Base-by-base conservation (phyloP, 2,329 filamentous ascomycete species). In the Fusarium anguioides region DNA sequence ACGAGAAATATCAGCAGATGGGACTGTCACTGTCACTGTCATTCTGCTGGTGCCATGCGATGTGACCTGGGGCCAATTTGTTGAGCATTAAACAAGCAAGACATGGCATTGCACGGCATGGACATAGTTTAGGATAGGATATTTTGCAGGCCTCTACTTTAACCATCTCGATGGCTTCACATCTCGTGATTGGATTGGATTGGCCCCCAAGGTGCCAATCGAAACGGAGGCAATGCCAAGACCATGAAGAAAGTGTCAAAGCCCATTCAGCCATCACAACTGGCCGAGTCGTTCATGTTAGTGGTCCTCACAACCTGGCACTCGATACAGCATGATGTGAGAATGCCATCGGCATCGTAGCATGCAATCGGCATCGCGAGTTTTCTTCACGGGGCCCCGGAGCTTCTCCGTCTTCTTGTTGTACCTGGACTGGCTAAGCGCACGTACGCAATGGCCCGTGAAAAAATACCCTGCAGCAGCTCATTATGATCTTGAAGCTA, bases 91-190 rank as follows among this genome's bases (percentile, higher is more conserved):
- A 60, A 27, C 54, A 36, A 41, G 27, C 41, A 49, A 46, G 40
- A 37, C 62, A 62, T 21, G 26, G 23, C 55, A 62, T 41, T 27
- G 44, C 15, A 33, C 8, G 7, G 15, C 31, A 47, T 27, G 18
- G 39, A 42, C 24, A 68, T 41, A 41, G 27, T 51, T 40, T 31
- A 41, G 36, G 17, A 47, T 57, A n/a, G n/a, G n/a, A n/a, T n/a
- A n/a, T 41, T 49, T 33, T 51, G 33, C 35, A 51, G 42, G 14
- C 17, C 20, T 20, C n/a, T 48, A 26, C 6, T 26, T 11, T 29
- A 31, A n/a, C n/a, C 44, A 65, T 69, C 65, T 69, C 65, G 60
- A 68, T 63, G 58, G 45, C 20, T 27, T 69, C 40, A 39, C 44
- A 47, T 27, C 36, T 40, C 39, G 45, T 52, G 37, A 61, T 52